phyloP scores from a whole-genome alignment of 1,139 yeast species.

The Keqinozyma sinolaborantium region DNA sequence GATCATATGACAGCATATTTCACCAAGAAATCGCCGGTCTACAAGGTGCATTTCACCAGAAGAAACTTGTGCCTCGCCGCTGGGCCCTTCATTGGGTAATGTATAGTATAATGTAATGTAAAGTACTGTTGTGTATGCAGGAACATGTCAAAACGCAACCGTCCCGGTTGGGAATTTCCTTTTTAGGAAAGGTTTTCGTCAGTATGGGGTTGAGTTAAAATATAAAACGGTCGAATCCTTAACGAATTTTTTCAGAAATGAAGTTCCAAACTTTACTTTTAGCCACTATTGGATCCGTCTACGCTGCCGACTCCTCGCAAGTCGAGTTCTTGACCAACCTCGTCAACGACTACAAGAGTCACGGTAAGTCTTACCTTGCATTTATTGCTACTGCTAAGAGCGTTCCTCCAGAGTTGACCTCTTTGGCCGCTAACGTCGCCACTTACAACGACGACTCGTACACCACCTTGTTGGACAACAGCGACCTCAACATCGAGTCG shows the following conservation, averaged over 20 bases:
- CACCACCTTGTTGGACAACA: conserved; percentile 36
- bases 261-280: conserved; percentile 4
- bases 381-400: conserved; percentile 30
- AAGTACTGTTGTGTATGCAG: too few species aligned
- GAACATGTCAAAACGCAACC: too few species aligned
- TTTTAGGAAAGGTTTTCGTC: too few species aligned
- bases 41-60: conserved; percentile 87
- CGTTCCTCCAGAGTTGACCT: conserved; percentile 32
- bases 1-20: conserved; percentile 94
- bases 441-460: conserved; percentile 40
- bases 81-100: conserved; percentile 59
- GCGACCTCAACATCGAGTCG: conserved; percentile 17
- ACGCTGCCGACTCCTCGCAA: conserved; percentile 26
- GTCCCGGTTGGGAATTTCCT: too few species aligned
- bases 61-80: conserved; percentile 90
- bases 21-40: conserved; percentile 92
- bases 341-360: conserved; percentile 31
- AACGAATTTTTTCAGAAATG: conserved; percentile 2
- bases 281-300: conserved; percentile 13
- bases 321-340: conserved; percentile 37
- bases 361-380: conserved; percentile 22
- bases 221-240: neutral
- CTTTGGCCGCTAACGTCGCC: conserved; percentile 32
- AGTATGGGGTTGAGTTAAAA: neutral
- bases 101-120: too few species aligned